Base-by-base conservation (phyloP, 2,329 filamentous ascomycete species). In the Claviceps pazoutovae region DNA sequence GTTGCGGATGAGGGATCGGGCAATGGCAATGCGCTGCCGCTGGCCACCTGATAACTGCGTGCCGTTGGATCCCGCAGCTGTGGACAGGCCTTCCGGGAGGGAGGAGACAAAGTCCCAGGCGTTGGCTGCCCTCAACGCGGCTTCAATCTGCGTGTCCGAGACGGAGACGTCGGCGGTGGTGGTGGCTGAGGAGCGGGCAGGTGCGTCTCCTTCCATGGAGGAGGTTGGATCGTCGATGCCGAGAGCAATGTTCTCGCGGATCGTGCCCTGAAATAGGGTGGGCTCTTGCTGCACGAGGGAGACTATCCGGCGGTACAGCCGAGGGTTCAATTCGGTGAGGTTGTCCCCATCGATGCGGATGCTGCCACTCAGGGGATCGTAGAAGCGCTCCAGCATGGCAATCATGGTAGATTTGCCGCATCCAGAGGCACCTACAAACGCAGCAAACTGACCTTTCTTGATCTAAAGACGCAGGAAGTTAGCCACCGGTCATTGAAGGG, bases 31-130 rank as follows among this genome's bases (percentile, higher is more conserved):
- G 17, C 56, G 55, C n/a, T 57, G 56, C 7, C 55, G 51, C 26
- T 57, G 56, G 1, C 56, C 56, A 14, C 56, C 56, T 1, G 55
- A 56, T 4, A 57, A 51, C 19, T 54, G 52, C 3, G 49, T 53
- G 11, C 56, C 56, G 5, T 53, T 54, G n/a, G 88, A 82, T 51
- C 90, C 90, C 19, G 91, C 88, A 54, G 84, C 82, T 0, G 90
- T 96, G 61, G 95, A 88, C 5, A 96, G 78, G 3, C 90, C 90
- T 54, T 95, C 88, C 34, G 90, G 90, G 61, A 96, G 94, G 63
- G 95, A 90, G 63, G 83, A 82, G 1, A 78, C 71, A 53, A 77
- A 78, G 42, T 73, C 72, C 56, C 70, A 69, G 1, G 72, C 72
- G 62, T 74, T 75, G 36, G 74, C 71, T 51, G 73, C 69, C 16